Percentiles rank a stretch among this genome's conserved stretches.
Evolutionary conservation across 208 protist genomes (phyloP).

Genomic region (Leishmania lainsoni): DNA sequence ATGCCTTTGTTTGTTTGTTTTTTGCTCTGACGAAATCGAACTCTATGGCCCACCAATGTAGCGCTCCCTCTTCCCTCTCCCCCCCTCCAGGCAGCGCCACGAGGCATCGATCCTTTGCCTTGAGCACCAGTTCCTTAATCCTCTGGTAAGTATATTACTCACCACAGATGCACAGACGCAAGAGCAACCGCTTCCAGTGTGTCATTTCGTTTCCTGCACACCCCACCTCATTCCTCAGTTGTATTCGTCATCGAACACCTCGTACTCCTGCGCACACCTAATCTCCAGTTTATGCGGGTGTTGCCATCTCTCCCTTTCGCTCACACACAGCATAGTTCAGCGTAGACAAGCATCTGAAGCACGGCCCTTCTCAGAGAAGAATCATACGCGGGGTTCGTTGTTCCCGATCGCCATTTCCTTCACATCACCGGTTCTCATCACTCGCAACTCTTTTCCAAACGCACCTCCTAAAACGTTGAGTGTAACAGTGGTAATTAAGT

Average conservation of each 20-base stretch:
- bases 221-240: neutral
- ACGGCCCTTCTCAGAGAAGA: neutral
- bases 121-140: neutral
- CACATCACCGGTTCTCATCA: neutral
- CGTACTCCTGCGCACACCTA: neutral
- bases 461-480: neutral
- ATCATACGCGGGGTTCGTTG: neutral
- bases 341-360: neutral
- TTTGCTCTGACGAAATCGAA: neutral
- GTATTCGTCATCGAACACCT: neutral
- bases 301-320: neutral
- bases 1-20: neutral
- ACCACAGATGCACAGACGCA: neutral
- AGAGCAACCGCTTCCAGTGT: neutral
- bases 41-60: neutral
- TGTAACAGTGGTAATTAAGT: neutral
- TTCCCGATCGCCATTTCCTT: neutral
- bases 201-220: neutral
- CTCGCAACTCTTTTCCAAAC: neutral
- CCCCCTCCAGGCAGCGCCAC: neutral
- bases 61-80: neutral
- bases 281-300: neutral
- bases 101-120: neutral
- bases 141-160: neutral
- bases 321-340: neutral